Conservation (phyloP, 352 stramenopile species). For the Pythium brassicae region DNA sequence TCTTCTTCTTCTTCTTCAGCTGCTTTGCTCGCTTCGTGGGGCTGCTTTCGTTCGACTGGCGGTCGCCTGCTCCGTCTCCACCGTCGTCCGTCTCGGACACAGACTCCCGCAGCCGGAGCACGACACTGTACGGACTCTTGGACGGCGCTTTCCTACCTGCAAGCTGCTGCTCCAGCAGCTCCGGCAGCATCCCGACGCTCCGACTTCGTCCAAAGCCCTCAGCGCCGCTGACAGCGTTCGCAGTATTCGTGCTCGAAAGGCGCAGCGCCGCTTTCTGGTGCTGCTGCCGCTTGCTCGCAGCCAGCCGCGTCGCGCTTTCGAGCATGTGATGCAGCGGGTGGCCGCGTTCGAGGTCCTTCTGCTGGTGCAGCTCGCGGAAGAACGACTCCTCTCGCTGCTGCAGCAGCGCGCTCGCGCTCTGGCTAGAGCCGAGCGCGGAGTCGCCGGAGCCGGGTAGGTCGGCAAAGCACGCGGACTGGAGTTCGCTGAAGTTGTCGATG, state of each 20-base stretch:
- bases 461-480: slow-evolving; percentile 23
- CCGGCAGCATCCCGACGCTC: slow-evolving; percentile 36
- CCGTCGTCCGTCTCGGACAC: not conserved
- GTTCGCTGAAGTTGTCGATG: slow-evolving; percentile 49
- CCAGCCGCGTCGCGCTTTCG: slow-evolving; percentile 44
- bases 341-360: slow-evolving; percentile 37
- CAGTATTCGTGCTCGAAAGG: not conserved
- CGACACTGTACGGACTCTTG: slow-evolving; percentile 57
- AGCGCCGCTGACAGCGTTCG: slow-evolving; percentile 2
- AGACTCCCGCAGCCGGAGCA: slow-evolving; percentile 30
- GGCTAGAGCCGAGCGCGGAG: not conserved
- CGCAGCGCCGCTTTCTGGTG: slow-evolving; percentile 39
- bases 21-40: not conserved
- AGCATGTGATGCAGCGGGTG: slow-evolving; percentile 76
- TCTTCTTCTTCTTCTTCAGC: slow-evolving; percentile 20
- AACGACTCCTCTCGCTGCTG: slow-evolving; percentile 55
- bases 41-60: not conserved
- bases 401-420: slow-evolving; percentile 4
- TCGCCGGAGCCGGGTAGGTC: not conserved
- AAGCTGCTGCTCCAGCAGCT: slow-evolving; percentile 39
- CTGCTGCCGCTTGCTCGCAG: slow-evolving; percentile 27
- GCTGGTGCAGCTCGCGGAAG: slow-evolving; percentile 65
- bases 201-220: slow-evolving; percentile 26
- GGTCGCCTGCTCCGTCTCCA: not conserved
- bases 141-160: slow-evolving; percentile 15